Base-by-base conservation (phyloP, 768 basidiomycete species). In the Rhodotorula babjevae region DNA sequence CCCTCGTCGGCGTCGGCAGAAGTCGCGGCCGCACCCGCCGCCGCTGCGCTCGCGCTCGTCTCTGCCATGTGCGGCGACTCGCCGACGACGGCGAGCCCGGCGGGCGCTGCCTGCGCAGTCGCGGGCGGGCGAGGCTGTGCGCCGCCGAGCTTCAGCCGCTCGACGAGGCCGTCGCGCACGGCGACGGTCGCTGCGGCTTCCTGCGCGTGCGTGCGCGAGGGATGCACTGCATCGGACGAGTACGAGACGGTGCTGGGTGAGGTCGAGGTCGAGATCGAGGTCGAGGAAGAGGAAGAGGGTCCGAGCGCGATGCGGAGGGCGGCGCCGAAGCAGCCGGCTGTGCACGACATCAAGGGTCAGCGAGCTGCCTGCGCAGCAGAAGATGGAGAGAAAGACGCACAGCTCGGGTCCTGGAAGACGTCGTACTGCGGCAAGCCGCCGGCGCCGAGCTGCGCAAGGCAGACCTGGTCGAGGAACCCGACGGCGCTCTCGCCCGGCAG, bases 281-380 rank as follows among this genome's bases (percentile, higher is more conserved):
- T 12, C 11, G 40, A 9, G 14, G 63, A 40, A 36, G 36, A 36
- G 5, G 36, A 36, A 9, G 14, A 52, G 46, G 58, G 65, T 42
- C 27, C 36, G 36, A 36, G 36, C 36, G 25, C 23, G 52, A 70
- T 46, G 46, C 56, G 52, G 29, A 70, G 52, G 52, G 64, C 42
- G 50, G 69, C 69, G 53, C 49, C 63, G 52, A 65, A 65, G 31
- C 55, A 40, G 25, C 69, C 59, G 2, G 58, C 68, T 69, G 68
- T 15, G n/a, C 31, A 27, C 3, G 14, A 19, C 19, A 56, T 15
- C 25, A 19, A 21, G 14, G n/a, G 57, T 58, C 4, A 3, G 18
- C 2, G 21, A 4, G 14, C 42, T 42, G 7, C 9, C 9, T 42
- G 23, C 50, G 50, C 36, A 36, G 9, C 5, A 12, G 10, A 52